Base-by-base conservation (phyloP, 148 eudicot genomes). In the Spergularia bocconei region DNA sequence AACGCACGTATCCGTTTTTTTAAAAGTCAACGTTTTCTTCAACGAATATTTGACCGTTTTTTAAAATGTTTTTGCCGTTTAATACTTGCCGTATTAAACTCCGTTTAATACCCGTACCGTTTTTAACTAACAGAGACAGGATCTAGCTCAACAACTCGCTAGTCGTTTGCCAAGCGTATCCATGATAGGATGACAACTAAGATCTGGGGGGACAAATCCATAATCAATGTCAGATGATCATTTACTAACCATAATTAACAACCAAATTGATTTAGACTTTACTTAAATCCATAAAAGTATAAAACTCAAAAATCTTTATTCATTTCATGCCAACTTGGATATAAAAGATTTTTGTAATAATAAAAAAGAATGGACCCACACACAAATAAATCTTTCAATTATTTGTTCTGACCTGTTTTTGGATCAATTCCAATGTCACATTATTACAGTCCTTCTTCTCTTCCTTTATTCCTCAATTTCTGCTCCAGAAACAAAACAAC, bases 391-490 rank as follows among this genome's bases (percentile, higher is more conserved):
- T 41, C 23, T 48, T 48, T 67, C 74, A 74, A 79, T 79, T 59
- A 79, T 74, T 73, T 29, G 77, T 16, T 67, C 23, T 33, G 51
- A 72, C 70, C 50, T 56, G 44, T 57, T 67, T 72, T 79, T 68
- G 73, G 62, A 67, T 79, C 69, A 68, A 73, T 79, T 74, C 39
- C 63, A 68, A 39, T 68, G 74, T 78, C 78, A 79, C 78, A 79
- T 74, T 74, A 79, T 74, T 79, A 74, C 63, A 54, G 52, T 21
- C 53, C 68, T 69, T 53, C 53, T 20, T 70, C 41, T 52, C 29
- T 52, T 19, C 36, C 63, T 61, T 52, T 77, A 21, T 70, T 62
- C 74, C 75, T 77, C 70, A 61, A 62, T 15, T 77, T 52, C 80
- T 70, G 70, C 61, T 77, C 66, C 65, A 23, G 39, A 16, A 17